Evolutionary conservation across 2,329 filamentous ascomycete genomes (phyloP).

Genomic region (Myriosclerotinia curreyana): DNA sequence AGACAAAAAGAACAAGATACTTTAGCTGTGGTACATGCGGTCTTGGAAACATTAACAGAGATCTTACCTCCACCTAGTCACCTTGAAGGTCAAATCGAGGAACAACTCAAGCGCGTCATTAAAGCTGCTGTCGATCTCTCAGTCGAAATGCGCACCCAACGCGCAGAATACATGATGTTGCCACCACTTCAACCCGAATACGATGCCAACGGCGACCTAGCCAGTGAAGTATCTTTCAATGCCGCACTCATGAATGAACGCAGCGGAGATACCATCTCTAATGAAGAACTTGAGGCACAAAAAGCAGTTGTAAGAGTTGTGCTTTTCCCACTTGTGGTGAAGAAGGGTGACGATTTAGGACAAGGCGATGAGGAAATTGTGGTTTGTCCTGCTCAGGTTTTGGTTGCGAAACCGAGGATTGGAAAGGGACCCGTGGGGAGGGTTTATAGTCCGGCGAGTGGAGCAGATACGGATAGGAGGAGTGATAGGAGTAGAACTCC

Average conservation of each 20-base stretch:
- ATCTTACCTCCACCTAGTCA: slow-evolving; percentile 84
- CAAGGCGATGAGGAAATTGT: slow-evolving; percentile 92
- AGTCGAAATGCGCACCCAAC: slow-evolving; percentile 95
- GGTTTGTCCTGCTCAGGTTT: slow-evolving; percentile 90
- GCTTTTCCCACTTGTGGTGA: slow-evolving; percentile 92
- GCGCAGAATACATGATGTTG: slow-evolving; percentile 98
- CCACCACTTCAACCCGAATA: slow-evolving; percentile 93
- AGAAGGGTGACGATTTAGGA: slow-evolving; percentile 86
- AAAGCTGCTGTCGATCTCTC: slow-evolving; percentile 84
- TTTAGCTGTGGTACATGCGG: slow-evolving; percentile 89
- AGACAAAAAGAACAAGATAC: slow-evolving; percentile 84
- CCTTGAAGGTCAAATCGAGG: slow-evolving; percentile 74
- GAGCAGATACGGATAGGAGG: slow-evolving; percentile 24
- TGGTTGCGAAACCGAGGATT: slow-evolving; percentile 58
- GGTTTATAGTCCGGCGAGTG: slow-evolving; percentile 28
- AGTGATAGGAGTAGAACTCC: slow-evolving; percentile 25
- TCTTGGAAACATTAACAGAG: slow-evolving; percentile 77
- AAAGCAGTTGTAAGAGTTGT: slow-evolving; percentile 83
- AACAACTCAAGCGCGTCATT: slow-evolving; percentile 83
- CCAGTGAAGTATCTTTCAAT: slow-evolving; percentile 87
- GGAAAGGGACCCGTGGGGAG: slow-evolving; percentile 25
- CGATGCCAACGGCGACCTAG: slow-evolving; percentile 85
- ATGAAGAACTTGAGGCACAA: slow-evolving; percentile 76
- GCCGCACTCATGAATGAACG: slow-evolving; percentile 93
- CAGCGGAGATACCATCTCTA: slow-evolving; percentile 62